Base-by-base conservation (phyloP, 2,329 filamentous ascomycete genomes). In the Pestalotiopsis sp. region DNA sequence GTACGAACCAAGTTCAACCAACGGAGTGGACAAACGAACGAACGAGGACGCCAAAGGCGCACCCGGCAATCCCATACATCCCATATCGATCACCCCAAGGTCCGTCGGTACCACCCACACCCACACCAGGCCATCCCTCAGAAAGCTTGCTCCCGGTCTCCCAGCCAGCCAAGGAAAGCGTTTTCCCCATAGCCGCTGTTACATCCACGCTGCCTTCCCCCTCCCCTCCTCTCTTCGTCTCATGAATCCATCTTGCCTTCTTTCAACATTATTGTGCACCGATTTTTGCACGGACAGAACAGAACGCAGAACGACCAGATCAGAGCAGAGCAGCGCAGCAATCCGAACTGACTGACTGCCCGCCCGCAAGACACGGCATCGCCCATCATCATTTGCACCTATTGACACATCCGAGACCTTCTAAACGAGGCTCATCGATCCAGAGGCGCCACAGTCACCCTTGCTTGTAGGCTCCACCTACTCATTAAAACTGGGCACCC, bases 391-490 rank as follows among this genome's bases (percentile, higher is more conserved):
- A 74, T 74, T 70, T 71, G 63, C 68, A 67, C 52, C 65, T 27
- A 67, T 67, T 67, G 52, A 49, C 56, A 67, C 65, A 67, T 57
- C 38, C 45, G 65, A 67, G 65, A 67, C 65, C 45, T 63, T 71
- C 60, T 70, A 56, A 69, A 69, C 64, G 71, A 71, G 72, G 70
- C 70, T 73, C 72, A 67, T 69, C 68, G 70, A 70, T 65, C 71
- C 71, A 70, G 70, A 69, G 73, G 73, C 74, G 72, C 73, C 70
- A 76, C 72, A 72, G 41, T 72, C 71, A 76, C 74, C 75, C 75
- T 77, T 73, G 75, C 75, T 75, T 75, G 70, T 64, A 64, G 73
- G 73, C 75, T 77, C 76, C 76, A 77, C 45, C 77, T 72, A 70
- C 75, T 78, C 73, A 76, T 78, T 73, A 74, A 75, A 77, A 67